Conservation (phyloP, 495 filamentous ascomycete genomes). For the Trichocladium uniseriatum region DNA sequence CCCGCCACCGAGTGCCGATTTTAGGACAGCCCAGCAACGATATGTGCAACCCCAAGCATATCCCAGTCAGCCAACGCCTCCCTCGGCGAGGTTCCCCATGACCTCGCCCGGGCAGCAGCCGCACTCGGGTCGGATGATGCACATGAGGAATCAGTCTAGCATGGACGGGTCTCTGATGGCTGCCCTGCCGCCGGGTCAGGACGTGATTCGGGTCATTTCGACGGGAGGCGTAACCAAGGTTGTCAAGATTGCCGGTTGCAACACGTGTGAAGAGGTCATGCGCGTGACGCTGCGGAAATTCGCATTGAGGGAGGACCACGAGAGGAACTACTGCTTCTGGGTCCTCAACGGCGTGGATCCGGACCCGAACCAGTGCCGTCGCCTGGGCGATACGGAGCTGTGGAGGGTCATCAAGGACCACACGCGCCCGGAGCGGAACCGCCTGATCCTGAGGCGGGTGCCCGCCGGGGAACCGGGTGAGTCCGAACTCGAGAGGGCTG, state of each 20-base stretch:
- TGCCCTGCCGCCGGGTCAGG: slow-evolving; percentile 64
- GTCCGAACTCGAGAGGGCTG: slow-evolving; percentile 70
- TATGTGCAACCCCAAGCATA: slow-evolving; percentile 35
- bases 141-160: slow-evolving; percentile 58
- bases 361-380: slow-evolving; percentile 64
- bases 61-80: slow-evolving; percentile 19
- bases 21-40: slow-evolving; percentile 33
- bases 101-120: slow-evolving; percentile 27
- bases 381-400: slow-evolving; percentile 74
- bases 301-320: slow-evolving; percentile 61
- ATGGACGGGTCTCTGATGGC: slow-evolving; percentile 75
- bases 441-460: slow-evolving; percentile 82
- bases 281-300: slow-evolving; percentile 77
- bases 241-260: slow-evolving; percentile 79
- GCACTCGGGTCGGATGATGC: slow-evolving; percentile 40
- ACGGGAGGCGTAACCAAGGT: slow-evolving; percentile 84
- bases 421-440: slow-evolving; percentile 68
- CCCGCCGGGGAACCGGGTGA: slow-evolving; percentile 76
- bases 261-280: slow-evolving; percentile 83
- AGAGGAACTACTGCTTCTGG: slow-evolving; percentile 75
- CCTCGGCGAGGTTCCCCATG: slow-evolving; percentile 29
- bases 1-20: slow-evolving; percentile 51
- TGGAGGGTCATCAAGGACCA: slow-evolving; percentile 73
- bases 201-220: slow-evolving; percentile 85
- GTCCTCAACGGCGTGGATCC: slow-evolving; percentile 75